Conservation (phyloP, 257 asterid species). For the Coffea canephora region DNA sequence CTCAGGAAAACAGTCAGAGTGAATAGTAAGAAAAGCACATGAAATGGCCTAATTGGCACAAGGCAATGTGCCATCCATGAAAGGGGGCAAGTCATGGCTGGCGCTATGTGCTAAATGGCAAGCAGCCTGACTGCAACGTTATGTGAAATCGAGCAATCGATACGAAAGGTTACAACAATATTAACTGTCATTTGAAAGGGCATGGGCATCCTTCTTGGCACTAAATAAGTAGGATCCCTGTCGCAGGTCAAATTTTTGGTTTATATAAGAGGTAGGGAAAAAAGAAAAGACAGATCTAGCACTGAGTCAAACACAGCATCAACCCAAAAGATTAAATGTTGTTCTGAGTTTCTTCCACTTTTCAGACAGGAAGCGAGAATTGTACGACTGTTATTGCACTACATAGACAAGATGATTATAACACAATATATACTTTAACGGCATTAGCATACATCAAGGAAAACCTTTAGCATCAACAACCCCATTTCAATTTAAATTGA, state of each 20-base stretch:
- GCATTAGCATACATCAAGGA: neutral
- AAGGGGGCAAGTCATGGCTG: neutral
- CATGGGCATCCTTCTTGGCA: neutral
- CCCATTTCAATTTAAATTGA: neutral
- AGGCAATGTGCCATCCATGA: neutral
- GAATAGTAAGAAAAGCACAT: neutral
- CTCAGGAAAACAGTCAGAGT: neutral
- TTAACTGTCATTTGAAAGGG: neutral
- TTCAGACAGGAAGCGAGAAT: neutral
- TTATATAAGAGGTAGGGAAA: neutral
- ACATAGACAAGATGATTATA: neutral
- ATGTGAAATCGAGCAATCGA: neutral
- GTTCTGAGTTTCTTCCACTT: neutral
- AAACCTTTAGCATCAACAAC: constrained; percentile 5
- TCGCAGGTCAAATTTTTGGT: neutral
- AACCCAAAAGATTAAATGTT: neutral
- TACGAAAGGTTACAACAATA: neutral
- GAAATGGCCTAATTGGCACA: neutral
- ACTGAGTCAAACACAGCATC: neutral
- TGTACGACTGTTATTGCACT: neutral
- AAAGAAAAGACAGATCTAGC: neutral
- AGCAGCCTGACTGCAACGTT: neutral
- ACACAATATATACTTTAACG: neutral
- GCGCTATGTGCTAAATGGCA: neutral
- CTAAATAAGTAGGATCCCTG: neutral